Evolutionary conservation across 1,284 basidiomycete genomes (phyloP).

Genomic region (Cryptococcus hybrid): DNA sequence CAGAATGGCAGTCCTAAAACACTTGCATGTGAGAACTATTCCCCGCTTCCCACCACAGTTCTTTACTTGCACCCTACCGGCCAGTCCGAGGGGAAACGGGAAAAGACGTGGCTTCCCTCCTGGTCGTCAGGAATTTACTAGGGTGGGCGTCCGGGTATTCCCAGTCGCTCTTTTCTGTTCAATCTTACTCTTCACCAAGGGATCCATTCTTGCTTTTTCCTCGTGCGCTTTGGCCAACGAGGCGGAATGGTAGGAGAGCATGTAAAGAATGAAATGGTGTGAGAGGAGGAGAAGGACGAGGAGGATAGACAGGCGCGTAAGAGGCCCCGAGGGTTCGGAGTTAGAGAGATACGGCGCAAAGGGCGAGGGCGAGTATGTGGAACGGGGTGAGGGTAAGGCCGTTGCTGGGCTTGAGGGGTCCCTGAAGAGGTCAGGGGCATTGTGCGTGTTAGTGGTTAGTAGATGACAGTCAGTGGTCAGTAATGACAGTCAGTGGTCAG

Average conservation of each 20-base stretch:
- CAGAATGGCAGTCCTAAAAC: no score
- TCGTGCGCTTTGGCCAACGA: conserved; percentile 2
- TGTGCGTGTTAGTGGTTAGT: neutral
- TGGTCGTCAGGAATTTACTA: conserved; percentile 34
- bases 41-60: conserved; percentile 42
- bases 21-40: conserved; percentile 40
- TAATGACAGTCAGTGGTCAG: neutral
- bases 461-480: neutral
- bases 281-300: conserved; percentile 20
- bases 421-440: conserved; percentile 12
- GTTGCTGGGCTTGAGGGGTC: conserved; percentile 11
- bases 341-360: conserved; percentile 21
- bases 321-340: conserved; percentile 19
- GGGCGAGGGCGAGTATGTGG: conserved; percentile 27
- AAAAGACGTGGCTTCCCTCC: conserved; percentile 35
- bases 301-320: conserved; percentile 22
- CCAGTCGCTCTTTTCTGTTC: conserved; percentile 26
- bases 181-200: conserved; percentile 13
- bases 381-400: conserved; percentile 26
- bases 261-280: conserved; percentile 16
- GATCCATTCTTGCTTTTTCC: conserved; percentile 7
- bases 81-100: conserved; percentile 40
- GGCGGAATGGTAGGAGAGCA: conserved; percentile 4
- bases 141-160: conserved; percentile 27
- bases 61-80: conserved; percentile 25